These are phyloP conservation scores for Aciculoconidium aculeatum DNA, from an alignment of 805 yeast genomes.

Conservation along the genomic window DNA sequence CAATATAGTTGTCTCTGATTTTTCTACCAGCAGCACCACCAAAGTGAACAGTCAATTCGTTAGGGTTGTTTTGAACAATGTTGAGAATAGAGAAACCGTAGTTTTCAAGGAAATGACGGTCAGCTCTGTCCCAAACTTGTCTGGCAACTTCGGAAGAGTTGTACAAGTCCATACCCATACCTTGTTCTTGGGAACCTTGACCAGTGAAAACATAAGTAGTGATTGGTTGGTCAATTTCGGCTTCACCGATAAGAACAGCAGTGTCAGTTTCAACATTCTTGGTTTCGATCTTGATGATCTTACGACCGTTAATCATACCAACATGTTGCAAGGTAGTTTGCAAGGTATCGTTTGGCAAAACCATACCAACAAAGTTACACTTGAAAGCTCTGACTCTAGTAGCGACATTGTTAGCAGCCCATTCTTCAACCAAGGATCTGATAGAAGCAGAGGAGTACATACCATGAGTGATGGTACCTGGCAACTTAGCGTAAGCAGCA, in stretches of 20 bases:
- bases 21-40: constrained; percentile 97
- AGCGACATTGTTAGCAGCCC: constrained; percentile 97
- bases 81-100: constrained; percentile 97
- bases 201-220: constrained; percentile 98
- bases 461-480: constrained; percentile 98
- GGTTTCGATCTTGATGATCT: constrained; percentile 89
- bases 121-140: constrained; percentile 98
- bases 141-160: constrained; percentile 86
- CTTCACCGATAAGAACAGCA: constrained; percentile 85
- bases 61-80: constrained; percentile 93
- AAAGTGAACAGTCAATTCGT: constrained; percentile 89
- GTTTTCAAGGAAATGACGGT: constrained; percentile 81
- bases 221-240: constrained; percentile 97
- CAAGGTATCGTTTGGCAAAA: constrained; percentile 87
- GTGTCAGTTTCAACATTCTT: constrained; percentile 74
- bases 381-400: constrained; percentile 92
- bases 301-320: constrained; percentile 99
- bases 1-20: constrained; percentile 89
- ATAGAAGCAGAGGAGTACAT: constrained; percentile 97
- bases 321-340: constrained; percentile 86
- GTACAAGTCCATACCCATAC: constrained; percentile 99
- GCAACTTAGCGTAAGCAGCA: constrained; percentile 86
- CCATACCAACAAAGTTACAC: constrained; percentile 94
- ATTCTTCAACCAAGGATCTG: constrained; percentile 90
- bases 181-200: constrained; percentile 99